Conservation (phyloP, 331 rosid genomes). For the Pyrus hybrid region DNA sequence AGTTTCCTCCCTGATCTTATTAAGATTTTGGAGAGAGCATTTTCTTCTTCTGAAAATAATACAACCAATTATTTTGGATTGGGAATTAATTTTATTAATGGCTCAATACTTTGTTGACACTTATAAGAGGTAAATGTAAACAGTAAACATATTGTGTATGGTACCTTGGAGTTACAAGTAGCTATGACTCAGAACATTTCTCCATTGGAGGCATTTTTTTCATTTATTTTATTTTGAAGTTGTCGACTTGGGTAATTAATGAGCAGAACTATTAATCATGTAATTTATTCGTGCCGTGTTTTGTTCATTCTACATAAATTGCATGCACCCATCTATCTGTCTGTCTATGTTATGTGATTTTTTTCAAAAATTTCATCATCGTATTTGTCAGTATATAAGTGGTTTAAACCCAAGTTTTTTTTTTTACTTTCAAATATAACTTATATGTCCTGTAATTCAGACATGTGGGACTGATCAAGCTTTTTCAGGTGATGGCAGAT, state of each 20-base stretch:
- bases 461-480: slow-evolving; percentile 69
- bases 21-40: not conserved
- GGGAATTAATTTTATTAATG: not conserved
- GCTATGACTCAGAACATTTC: not conserved
- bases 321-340: not conserved
- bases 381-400: not conserved
- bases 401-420: not conserved
- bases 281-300: not conserved
- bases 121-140: not conserved
- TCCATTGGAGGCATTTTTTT: not conserved
- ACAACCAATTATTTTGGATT: not conserved
- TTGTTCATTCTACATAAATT: not conserved
- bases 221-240: not conserved
- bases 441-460: slow-evolving; percentile 21
- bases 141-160: not conserved
- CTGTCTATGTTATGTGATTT: not conserved
- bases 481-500: slow-evolving; percentile 96
- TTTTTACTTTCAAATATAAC: not conserved
- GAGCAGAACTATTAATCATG: not conserved
- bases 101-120: not conserved
- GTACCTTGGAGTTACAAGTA: not conserved
- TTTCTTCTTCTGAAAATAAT: not conserved
- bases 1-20: not conserved
- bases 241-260: not conserved
- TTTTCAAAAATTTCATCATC: not conserved